These are phyloP conservation scores for Salix purpurea DNA, from an alignment of 345 rosid genomes.

Conservation along the genomic window DNA sequence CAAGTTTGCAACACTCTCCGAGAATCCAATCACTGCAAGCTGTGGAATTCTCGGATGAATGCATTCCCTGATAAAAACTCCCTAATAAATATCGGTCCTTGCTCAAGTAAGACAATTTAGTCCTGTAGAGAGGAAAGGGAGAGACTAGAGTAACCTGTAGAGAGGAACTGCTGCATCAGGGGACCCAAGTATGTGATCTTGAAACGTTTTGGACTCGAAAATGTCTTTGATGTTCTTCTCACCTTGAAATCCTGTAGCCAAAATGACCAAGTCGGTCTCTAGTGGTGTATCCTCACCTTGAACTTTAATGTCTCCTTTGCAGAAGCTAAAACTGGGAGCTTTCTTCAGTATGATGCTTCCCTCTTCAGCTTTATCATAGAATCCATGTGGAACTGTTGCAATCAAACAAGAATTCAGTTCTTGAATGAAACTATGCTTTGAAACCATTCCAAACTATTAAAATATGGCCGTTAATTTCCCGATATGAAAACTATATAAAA, in stretches of 20 bases:
- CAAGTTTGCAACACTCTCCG: constrained; percentile 37
- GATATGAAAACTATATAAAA: too few species aligned
- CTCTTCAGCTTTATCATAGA: constrained; percentile 35
- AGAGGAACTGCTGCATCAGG: constrained; percentile 28
- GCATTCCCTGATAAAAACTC: constrained; percentile 26
- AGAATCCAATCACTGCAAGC: constrained; percentile 37
- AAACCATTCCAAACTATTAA: constrained; percentile 32
- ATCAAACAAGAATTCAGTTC: constrained; percentile 22
- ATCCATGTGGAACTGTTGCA: constrained; percentile 26
- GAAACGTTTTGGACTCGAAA: constrained; percentile 24
- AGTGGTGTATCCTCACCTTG: constrained; percentile 19
- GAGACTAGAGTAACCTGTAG: constrained; percentile 31
- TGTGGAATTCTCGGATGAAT: constrained; percentile 41
- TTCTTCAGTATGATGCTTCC: constrained; percentile 44
- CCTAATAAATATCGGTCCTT: neutral
- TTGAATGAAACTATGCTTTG: constrained; percentile 32
- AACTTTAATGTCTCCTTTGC: constrained; percentile 23
- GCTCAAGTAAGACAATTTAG: neutral
- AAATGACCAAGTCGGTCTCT: constrained; percentile 30
- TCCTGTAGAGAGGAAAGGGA: neutral
- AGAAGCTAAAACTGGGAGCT: constrained; percentile 33
- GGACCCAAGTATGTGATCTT: constrained; percentile 24
- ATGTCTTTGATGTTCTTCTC: constrained; percentile 34
- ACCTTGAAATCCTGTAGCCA: constrained; percentile 39
- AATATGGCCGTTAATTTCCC: too few species aligned